Percentiles rank a stretch among this genome's conserved stretches.
These are phyloP conservation scores for Eucalyptus regnans DNA, from an alignment of 345 rosid species.

Conservation along the genomic window DNA sequence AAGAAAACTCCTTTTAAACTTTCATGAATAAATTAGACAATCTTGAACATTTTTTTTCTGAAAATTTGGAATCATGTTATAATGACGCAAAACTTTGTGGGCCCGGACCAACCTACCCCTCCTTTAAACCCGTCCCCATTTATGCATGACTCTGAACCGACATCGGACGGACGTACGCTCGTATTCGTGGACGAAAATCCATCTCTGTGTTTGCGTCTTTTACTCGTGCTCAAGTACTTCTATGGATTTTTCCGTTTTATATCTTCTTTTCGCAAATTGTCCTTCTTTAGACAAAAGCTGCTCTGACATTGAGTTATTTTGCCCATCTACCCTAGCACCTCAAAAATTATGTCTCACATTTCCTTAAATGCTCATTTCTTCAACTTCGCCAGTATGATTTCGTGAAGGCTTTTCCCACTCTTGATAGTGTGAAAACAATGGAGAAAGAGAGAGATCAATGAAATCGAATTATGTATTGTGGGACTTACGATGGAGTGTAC, in stretches of 20 bases:
- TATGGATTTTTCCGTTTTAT: not conserved
- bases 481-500: conserved; percentile 64
- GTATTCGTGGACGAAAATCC: not conserved
- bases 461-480: not conserved
- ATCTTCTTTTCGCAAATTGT: too few species aligned
- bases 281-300: too few species aligned
- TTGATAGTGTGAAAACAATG: not conserved
- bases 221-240: too few species aligned
- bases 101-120: not conserved
- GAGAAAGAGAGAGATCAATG: too few species aligned
- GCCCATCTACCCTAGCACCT: too few species aligned
- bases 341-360: too few species aligned
- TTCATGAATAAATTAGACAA: too few species aligned
- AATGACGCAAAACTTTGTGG: not conserved
- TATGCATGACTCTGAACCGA: not conserved
- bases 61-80: not conserved
- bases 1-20: not conserved
- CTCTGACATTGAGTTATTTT: too few species aligned
- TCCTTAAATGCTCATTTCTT: too few species aligned
- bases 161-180: not conserved
- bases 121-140: not conserved
- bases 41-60: too few species aligned
- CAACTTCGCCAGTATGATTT: too few species aligned
- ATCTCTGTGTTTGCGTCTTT: not conserved
- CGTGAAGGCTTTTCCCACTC: not conserved